Base-by-base conservation (phyloP, 2,329 filamentous ascomycete species). In the Fusarium sp. region DNA sequence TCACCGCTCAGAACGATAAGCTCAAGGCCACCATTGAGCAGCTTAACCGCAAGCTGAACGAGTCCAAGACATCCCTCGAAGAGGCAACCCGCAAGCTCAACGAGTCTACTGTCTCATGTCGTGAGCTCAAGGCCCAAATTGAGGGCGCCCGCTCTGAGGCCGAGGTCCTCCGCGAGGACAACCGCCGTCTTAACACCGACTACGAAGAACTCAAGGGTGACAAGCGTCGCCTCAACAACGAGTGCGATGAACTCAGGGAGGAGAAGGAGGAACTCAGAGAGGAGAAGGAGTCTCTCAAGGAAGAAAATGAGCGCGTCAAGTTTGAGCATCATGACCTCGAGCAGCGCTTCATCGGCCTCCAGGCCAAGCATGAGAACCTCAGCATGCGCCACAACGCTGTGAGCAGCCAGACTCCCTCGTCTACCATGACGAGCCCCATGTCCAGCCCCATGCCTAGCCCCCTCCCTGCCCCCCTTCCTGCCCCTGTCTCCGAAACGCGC, bases 11-110 rank as follows among this genome's bases (percentile, higher is more conserved):
- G 26, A 75, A 68, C 38, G 73, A 76, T 46, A 76, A 75, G 47
- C 75, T 77, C 60, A 71, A 76, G 57, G 57, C 51, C 17, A 67
- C 69, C 47, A 69, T 74, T 39, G 74, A 78, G 36, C 66, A 73
- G 56, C 73, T 75, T 50, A 76, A 62, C 53, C 72, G 74, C 59
- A 78, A 77, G 64, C 62, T 78, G 28, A 71, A 75, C 22, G 75
- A 78, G 43, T 59, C 62, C 31, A 75, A 72, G 63, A 51, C 57
- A 19, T 62, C 65, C 19, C 62, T 70, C 31, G 68, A 74, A 26
- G 57, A 61, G 42, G 45, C 64, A 31, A 62, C 43, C 52, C 64
- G 58, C 46, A 68, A 73, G 57, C 60, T 62, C 39, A 66, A 57
- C 21, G 69, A 65, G 13, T 54, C 65, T 34, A 71, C 64, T 19